Conservation (phyloP, 2,329 filamentous ascomycete genomes). For the Cryoendolithus antarcticus region DNA sequence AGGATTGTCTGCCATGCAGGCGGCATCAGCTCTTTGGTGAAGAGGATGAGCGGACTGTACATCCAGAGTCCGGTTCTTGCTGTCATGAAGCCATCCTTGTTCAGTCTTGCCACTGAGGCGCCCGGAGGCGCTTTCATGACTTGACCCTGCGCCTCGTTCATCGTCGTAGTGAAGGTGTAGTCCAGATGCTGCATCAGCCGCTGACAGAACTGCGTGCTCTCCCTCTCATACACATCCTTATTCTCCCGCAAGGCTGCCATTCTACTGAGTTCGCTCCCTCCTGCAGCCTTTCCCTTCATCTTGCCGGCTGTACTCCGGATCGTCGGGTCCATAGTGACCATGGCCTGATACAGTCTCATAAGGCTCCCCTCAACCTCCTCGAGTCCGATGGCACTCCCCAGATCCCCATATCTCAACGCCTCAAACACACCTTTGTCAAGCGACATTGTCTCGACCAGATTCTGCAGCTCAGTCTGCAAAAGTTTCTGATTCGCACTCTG, state of each 20-base stretch:
- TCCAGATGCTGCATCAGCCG: constrained; percentile 73
- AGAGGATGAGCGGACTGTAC: constrained; percentile 77
- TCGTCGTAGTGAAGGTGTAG: constrained; percentile 63
- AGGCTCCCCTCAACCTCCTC: constrained; percentile 67
- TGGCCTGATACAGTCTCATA: constrained; percentile 76
- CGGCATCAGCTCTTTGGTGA: constrained; percentile 71
- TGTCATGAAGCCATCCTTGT: constrained; percentile 54
- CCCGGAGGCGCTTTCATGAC: constrained; percentile 23
- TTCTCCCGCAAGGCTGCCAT: constrained; percentile 95
- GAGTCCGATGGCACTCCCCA: constrained; percentile 59
- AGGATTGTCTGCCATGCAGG: constrained; percentile 72
- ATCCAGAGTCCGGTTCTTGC: constrained; percentile 70
- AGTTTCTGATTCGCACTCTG: constrained; percentile 95
- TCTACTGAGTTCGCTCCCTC: constrained; percentile 59
- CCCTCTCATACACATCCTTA: constrained; percentile 73
- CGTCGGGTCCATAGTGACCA: constrained; percentile 83
- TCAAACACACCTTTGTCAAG: constrained; percentile 68
- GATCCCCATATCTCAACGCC: constrained; percentile 58
- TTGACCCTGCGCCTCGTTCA: constrained; percentile 39
- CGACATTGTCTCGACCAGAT: constrained; percentile 79
- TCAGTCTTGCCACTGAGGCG: constrained; percentile 40
- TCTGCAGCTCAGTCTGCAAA: constrained; percentile 77
- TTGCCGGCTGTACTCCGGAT: constrained; percentile 37
- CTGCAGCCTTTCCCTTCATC: constrained; percentile 41
- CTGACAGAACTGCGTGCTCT: constrained; percentile 64